Conservation (phyloP, 2,329 filamentous ascomycete genomes). For the Penicillium sp. region DNA sequence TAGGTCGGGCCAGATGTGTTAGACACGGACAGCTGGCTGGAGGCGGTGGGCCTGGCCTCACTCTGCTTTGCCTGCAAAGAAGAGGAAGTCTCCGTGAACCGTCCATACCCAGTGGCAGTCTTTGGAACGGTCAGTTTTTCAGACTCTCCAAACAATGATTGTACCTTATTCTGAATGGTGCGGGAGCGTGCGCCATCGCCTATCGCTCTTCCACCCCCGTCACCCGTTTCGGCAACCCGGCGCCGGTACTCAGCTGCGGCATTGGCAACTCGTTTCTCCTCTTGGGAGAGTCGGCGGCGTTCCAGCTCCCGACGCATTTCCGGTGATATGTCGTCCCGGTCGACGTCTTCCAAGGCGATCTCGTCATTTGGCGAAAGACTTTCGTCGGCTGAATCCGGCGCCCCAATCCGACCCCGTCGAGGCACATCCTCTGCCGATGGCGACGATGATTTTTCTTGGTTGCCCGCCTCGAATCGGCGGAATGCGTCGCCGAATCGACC, state of each 20-base stretch:
- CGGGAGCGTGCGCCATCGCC: conserved; percentile 63
- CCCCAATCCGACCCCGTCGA: conserved; percentile 65
- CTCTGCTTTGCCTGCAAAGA: conserved; percentile 44
- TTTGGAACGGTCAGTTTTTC: conserved; percentile 60
- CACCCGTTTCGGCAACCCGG: conserved; percentile 64
- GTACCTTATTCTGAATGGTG: conserved; percentile 90
- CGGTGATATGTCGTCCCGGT: conserved; percentile 72
- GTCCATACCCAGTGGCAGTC: conserved; percentile 87
- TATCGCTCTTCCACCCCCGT: conserved; percentile 48
- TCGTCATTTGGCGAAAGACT: conserved; percentile 15
- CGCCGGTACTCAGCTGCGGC: conserved; percentile 86
- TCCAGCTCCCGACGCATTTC: conserved; percentile 91
- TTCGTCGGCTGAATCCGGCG: conserved; percentile 66
- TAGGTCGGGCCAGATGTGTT: conserved; percentile 25
- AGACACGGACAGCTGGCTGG: conserved; percentile 24
- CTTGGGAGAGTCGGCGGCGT: conserved; percentile 73
- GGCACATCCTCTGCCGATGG: conserved; percentile 47
- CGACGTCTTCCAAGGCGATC: conserved; percentile 60
- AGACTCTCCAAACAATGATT: conserved; percentile 76
- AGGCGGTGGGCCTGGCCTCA: conserved; percentile 19
- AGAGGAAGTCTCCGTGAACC: conserved; percentile 64
- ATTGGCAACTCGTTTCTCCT: conserved; percentile 84
- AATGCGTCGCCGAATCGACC: conserved; percentile 93
- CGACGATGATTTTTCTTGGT: conserved; percentile 36
- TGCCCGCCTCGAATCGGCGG: conserved; percentile 75